Conservation (phyloP, 208 protist species). For the Porcisia hertigi region DNA sequence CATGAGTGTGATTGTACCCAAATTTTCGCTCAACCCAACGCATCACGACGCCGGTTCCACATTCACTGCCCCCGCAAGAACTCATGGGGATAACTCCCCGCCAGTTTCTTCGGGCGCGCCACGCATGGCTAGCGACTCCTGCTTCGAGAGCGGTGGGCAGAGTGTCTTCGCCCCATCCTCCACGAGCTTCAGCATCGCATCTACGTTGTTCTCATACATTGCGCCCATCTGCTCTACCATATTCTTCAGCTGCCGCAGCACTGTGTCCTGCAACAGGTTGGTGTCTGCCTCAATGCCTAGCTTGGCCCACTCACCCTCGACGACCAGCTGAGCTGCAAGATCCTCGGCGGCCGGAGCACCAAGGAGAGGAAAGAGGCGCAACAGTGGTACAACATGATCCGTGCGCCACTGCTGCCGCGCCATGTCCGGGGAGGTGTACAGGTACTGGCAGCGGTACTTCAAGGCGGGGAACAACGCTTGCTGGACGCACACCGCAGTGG, state of each 20-base stretch:
- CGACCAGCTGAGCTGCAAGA: constrained; percentile 71
- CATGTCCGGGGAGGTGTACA: constrained; percentile 82
- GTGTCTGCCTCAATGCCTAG: constrained; percentile 52
- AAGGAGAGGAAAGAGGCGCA: constrained; percentile 78
- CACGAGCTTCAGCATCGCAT: constrained; percentile 63
- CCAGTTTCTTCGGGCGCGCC: constrained; percentile 6
- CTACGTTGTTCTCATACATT: constrained; percentile 65
- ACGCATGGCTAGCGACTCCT: constrained; percentile 41
- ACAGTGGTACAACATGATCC: constrained; percentile 78
- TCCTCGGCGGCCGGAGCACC: constrained; percentile 76
- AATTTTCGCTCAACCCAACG: not conserved
- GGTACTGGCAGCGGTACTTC: constrained; percentile 77
- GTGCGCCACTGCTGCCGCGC: constrained; percentile 82
- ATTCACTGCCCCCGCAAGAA: not conserved
- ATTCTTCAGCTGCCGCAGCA: constrained; percentile 52
- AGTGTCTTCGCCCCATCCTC: constrained; percentile 63
- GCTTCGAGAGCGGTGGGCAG: constrained; percentile 56
- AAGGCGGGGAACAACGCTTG: constrained; percentile 82
- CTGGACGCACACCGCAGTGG: constrained; percentile 67
- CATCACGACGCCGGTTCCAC: not conserved
- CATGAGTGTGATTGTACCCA: no score
- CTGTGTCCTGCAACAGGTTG: constrained; percentile 63
- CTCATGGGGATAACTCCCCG: constrained; percentile 4
- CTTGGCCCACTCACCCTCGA: constrained; percentile 78
- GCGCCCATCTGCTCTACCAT: constrained; percentile 64